Evolutionary conservation across 192 early-diverging fungal species (phyloP).

Genomic region (Fimicolochytrium jonesii): DNA sequence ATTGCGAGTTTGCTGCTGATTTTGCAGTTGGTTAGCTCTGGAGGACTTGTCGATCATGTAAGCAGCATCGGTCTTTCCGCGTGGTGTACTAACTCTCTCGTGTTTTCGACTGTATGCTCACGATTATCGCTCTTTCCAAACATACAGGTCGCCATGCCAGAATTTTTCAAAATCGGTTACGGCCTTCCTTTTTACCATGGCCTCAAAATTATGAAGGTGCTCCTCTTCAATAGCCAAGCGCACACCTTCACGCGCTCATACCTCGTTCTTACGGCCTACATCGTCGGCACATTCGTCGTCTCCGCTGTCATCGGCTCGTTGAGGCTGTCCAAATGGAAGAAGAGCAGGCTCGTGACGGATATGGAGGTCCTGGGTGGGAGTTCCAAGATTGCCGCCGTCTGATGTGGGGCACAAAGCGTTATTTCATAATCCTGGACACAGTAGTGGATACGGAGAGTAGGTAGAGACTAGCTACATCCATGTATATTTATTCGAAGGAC

Average conservation of each 20-base stretch:
- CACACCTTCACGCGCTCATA: neutral
- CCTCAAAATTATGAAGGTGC: slow-evolving; percentile 1
- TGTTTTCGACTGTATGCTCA: neutral
- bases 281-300: neutral
- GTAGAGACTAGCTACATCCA: no score
- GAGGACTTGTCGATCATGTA: neutral
- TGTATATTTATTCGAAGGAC: no score
- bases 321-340: slow-evolving; percentile 2
- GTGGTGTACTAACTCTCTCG: no score
- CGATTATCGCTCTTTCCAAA: neutral
- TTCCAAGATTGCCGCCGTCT: no score
- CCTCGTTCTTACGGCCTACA: slow-evolving; percentile 4
- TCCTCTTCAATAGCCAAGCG: neutral
- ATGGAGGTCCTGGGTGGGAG: no score
- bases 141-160: slow-evolving; percentile 6
- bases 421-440: no score
- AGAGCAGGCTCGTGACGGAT: neutral
- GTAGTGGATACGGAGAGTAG: no score
- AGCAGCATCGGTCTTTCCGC: neutral
- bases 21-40: slow-evolving; percentile 9
- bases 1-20: slow-evolving; percentile 17
- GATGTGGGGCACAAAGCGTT: no score
- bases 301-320: slow-evolving; percentile 1
- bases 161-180: slow-evolving; percentile 1
- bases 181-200: slow-evolving; percentile 22